phyloP scores from a whole-genome alignment of 164 flowering plant genomes.

The Aristolochia fimbriata region DNA sequence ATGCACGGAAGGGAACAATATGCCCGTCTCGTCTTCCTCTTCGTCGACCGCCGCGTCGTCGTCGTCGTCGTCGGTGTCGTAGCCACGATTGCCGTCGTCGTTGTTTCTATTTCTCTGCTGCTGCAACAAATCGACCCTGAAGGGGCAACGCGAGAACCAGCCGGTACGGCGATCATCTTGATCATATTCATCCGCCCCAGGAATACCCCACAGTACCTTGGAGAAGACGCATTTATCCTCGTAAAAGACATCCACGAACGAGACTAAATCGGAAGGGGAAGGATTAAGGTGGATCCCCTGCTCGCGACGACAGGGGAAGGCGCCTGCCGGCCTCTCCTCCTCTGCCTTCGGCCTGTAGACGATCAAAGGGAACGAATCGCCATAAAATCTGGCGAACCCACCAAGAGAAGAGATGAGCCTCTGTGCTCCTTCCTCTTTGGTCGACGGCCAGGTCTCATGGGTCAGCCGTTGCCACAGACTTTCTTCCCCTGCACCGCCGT shows the following conservation, averaged over 20 bases:
- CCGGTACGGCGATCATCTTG: background rate
- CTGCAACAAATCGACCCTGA: slow-evolving; percentile 12
- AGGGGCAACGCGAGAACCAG: slow-evolving; percentile 16
- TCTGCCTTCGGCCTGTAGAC: background rate
- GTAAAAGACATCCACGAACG: slow-evolving; percentile 11
- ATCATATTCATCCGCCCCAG: slow-evolving; percentile 5
- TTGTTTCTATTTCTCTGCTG: background rate
- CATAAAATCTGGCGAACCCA: slow-evolving; percentile 1
- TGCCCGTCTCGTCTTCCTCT: slow-evolving; percentile 1
- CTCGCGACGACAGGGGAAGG: background rate
- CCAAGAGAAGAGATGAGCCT: slow-evolving; percentile 7
- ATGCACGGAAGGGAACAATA: slow-evolving; percentile 4
- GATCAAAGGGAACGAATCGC: slow-evolving; percentile 18
- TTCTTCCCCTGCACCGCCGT: slow-evolving; percentile 7
- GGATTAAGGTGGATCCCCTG: background rate
- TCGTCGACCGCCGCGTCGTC: background rate
- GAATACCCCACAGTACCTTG: slow-evolving; percentile 17
- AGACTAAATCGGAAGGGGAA: slow-evolving; percentile 9
- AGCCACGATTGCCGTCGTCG: background rate
- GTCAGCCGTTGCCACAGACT: slow-evolving; percentile 12
- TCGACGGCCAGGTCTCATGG: slow-evolving; percentile 25
- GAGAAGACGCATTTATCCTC: slow-evolving; percentile 18
- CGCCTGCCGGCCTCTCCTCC: background rate
- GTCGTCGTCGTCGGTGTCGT: background rate
- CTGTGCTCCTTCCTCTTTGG: slow-evolving; percentile 6